These are phyloP conservation scores for Thinopyrum elongatum DNA, from an alignment of 176 grass and related monocot species.

Conservation along the genomic window DNA sequence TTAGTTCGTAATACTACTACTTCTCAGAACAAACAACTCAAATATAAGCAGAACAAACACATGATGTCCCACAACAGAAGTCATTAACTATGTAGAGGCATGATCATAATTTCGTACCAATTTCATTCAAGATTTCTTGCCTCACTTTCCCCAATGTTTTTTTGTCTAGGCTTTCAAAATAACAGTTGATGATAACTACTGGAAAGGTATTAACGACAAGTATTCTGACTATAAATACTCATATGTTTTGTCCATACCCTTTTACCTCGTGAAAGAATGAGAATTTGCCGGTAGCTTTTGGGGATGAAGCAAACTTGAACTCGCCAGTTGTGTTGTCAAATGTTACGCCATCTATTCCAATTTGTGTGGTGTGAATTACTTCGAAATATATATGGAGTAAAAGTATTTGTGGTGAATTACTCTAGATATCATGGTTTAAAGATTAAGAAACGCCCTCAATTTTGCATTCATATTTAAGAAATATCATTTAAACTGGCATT, in stretches of 20 bases:
- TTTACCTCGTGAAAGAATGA: constrained; percentile 6
- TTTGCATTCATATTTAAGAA: too few relatives aligned
- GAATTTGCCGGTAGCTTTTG: constrained; percentile 58
- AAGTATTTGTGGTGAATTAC: too few relatives aligned
- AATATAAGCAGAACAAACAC: not conserved
- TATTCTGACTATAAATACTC: constrained; percentile 11
- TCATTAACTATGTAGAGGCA: not conserved
- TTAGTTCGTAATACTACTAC: not conserved
- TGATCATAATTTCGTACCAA: not conserved
- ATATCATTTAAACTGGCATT: too few relatives aligned
- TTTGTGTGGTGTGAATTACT: too few relatives aligned
- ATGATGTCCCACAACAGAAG: not conserved
- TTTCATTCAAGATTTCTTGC: constrained; percentile 1
- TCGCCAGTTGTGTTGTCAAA: constrained; percentile 46
- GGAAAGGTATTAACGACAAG: constrained; percentile 53
- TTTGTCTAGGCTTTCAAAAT: constrained; percentile 61
- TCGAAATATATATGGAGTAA: too few relatives aligned
- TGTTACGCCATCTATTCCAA: too few relatives aligned
- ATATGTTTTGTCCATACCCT: constrained; percentile 13
- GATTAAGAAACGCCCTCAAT: too few relatives aligned
- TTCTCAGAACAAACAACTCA: not conserved
- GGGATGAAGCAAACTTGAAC: constrained; percentile 69
- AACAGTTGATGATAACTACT: constrained; percentile 50
- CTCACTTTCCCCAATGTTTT: constrained; percentile 33
- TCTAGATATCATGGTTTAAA: too few relatives aligned